A percentile compares a stretch with the other conserved stretches of the same genome.
These are phyloP conservation scores for Sophora flavescens DNA, from an alignment of 306 rosid species.

Conservation along the genomic window DNA sequence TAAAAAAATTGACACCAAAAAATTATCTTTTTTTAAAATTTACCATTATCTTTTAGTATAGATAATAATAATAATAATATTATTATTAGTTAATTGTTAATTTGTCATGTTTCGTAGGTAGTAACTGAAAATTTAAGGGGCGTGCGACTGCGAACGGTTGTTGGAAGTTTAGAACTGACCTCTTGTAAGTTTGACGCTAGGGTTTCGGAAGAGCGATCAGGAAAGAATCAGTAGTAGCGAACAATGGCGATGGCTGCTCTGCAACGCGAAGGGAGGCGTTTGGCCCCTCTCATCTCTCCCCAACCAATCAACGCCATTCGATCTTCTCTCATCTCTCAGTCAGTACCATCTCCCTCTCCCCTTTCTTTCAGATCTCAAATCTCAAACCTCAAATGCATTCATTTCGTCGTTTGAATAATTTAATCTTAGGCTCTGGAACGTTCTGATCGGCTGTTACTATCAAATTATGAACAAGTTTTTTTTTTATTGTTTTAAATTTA, in stretches of 20 bases:
- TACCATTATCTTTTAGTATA: too few species aligned
- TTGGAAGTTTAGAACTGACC: too few species aligned
- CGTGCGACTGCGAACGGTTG: too few species aligned
- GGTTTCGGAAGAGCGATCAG: conserved; percentile 53
- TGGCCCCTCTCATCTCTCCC: conserved; percentile 69
- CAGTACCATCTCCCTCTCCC: conserved; percentile 1
- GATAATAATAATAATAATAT: too few species aligned
- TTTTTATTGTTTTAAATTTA: background rate
- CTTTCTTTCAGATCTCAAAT: background rate
- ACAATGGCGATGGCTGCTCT: conserved; percentile 94
- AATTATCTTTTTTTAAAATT: too few species aligned
- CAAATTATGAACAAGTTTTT: background rate
- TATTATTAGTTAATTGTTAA: too few species aligned
- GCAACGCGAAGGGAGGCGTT: conserved; percentile 91
- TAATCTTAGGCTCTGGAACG: background rate
- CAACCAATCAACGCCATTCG: conserved; percentile 53
- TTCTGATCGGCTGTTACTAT: background rate
- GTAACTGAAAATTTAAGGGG: too few species aligned
- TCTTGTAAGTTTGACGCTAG: conserved; percentile 40
- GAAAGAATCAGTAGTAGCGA: conserved; percentile 13
- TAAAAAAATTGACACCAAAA: too few species aligned
- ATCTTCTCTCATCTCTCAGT: conserved; percentile 52
- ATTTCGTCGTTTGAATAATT: background rate
- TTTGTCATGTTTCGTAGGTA: too few species aligned
- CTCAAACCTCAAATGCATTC: too few species aligned